Evolutionary conservation across 139 green algal species (phyloP), one percentile per base, ranked within the genome.

Genomic region (Chlorella vulgaris): DNA sequence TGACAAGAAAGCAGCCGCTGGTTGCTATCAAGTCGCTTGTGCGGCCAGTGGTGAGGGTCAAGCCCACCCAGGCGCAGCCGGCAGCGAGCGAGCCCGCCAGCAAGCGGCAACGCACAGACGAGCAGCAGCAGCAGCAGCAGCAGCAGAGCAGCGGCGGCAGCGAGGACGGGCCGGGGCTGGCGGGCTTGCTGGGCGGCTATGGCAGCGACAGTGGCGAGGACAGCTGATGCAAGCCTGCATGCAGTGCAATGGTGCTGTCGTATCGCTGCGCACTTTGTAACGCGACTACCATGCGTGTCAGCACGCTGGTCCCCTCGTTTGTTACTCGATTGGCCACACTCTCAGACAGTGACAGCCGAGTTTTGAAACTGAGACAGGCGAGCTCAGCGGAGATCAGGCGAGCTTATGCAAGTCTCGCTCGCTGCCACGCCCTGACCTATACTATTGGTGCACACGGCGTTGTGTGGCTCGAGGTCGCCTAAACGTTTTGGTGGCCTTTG

Each of bases 151-250:
- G 33, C 33, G 40, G 47, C 60, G 35, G 36, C 1, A 29, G 80
- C 50, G 68, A 82, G 29, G 81, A 42, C 21, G 53, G 43, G 0
- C n/a, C 40, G 1, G 74, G 74, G 24, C 36, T 86, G 33, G 74
- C 74, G 6, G 81, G 81, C 29, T 28, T 86, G 43, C 51, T 86
- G 35, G 82, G 82, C 55, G 82, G 60, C 50, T 86, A 86, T 63
- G 82, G 75, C 69, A 76, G 73, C 65, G 81, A 78, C 63, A 73
- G 55, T 58, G 36, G 36, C 19, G 58, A 79, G 35, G 55, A n/a
- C 55, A 65, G 55, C 22, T 65, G n/a, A 31, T 65, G 69, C 7
- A 42, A 58, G 8, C 10, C 60, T 8, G 42, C 18, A 70, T 22
- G 51, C n/a, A n/a, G 69, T 18, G 15, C 38, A 18, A 26, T 5